phyloP scores from a whole-genome alignment of 2,329 filamentous ascomycete species.

The Xylaria sp. region DNA sequence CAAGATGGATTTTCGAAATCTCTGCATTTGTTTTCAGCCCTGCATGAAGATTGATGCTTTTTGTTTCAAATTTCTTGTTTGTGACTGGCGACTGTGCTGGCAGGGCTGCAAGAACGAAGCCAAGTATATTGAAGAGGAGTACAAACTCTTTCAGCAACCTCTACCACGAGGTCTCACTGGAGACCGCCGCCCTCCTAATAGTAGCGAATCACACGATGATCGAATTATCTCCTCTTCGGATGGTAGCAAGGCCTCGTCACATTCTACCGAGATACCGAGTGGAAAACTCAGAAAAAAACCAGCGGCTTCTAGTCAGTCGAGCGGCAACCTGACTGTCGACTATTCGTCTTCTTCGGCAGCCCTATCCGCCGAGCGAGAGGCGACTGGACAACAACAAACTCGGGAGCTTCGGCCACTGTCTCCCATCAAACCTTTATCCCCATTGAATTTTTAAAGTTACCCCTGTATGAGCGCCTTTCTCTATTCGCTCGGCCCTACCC shows the following conservation, averaged over 20 bases:
- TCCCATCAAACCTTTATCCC: slow-evolving; percentile 74
- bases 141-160: slow-evolving; percentile 68
- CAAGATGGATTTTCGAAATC: slow-evolving; percentile 97
- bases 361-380: slow-evolving; percentile 57
- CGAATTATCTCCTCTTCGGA: slow-evolving; percentile 72
- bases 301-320: slow-evolving; percentile 55
- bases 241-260: slow-evolving; percentile 66
- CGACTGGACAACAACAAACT: slow-evolving; percentile 50
- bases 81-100: slow-evolving; percentile 97
- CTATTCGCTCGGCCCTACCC: slow-evolving; percentile 31
- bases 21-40: slow-evolving; percentile 97
- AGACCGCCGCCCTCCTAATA: slow-evolving; percentile 39
- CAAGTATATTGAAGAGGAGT: slow-evolving; percentile 77
- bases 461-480: slow-evolving; percentile 37
- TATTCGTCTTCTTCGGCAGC: slow-evolving; percentile 59
- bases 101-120: slow-evolving; percentile 94
- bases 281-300: slow-evolving; percentile 59
- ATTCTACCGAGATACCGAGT: slow-evolving; percentile 46
- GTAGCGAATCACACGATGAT: slow-evolving; percentile 58
- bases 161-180: slow-evolving; percentile 61
- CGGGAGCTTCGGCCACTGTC: slow-evolving; percentile 68
- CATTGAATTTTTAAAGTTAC: slow-evolving; percentile 62
- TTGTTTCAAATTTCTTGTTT: slow-evolving; percentile 94
- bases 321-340: slow-evolving; percentile 57
- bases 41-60: slow-evolving; percentile 97